Conservation (phyloP, 257 asterid species). For the Craterostigma plantagineum region DNA sequence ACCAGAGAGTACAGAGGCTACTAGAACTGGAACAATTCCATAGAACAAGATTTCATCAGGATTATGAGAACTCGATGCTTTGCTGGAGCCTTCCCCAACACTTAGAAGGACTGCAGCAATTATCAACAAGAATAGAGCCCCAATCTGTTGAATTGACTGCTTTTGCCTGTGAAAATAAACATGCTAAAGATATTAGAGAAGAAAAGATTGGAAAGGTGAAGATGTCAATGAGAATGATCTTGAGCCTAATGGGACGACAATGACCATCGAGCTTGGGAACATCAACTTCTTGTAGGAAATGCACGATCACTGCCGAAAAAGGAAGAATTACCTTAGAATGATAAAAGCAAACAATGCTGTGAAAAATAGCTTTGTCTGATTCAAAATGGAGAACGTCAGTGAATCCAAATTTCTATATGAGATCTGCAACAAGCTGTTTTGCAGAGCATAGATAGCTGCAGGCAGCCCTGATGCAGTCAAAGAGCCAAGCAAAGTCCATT, state of each 20-base stretch:
- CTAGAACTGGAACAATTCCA: slow-evolving; percentile 76
- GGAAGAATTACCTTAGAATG: slow-evolving; percentile 48
- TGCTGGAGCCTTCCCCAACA: slow-evolving; percentile 88
- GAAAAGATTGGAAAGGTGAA: no score
- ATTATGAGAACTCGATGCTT: slow-evolving; percentile 34
- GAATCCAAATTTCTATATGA: slow-evolving; percentile 87
- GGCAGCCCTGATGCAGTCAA: slow-evolving; percentile 95
- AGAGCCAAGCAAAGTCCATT: slow-evolving; percentile 78
- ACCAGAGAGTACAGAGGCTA: slow-evolving; percentile 94
- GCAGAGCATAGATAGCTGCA: slow-evolving; percentile 91
- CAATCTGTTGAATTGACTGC: slow-evolving; percentile 81
- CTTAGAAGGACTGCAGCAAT: slow-evolving; percentile 80
- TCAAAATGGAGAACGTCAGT: slow-evolving; percentile 87
- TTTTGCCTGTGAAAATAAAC: slow-evolving; percentile 39
- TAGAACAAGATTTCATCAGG: slow-evolving; percentile 60
- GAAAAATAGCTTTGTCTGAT: slow-evolving; percentile 90
- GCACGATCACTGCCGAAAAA: no score
- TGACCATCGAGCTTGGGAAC: no score
- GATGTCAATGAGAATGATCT: no score
- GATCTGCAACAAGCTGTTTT: slow-evolving; percentile 90
- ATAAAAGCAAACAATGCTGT: slow-evolving; percentile 76
- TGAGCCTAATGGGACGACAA: no score
- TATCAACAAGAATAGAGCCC: slow-evolving; percentile 83
- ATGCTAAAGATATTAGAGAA: no score
- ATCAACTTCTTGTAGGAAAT: no score